Conservation (phyloP, 1,284 basidiomycete genomes). For the Ceratorhiza oryzae-sativae region DNA sequence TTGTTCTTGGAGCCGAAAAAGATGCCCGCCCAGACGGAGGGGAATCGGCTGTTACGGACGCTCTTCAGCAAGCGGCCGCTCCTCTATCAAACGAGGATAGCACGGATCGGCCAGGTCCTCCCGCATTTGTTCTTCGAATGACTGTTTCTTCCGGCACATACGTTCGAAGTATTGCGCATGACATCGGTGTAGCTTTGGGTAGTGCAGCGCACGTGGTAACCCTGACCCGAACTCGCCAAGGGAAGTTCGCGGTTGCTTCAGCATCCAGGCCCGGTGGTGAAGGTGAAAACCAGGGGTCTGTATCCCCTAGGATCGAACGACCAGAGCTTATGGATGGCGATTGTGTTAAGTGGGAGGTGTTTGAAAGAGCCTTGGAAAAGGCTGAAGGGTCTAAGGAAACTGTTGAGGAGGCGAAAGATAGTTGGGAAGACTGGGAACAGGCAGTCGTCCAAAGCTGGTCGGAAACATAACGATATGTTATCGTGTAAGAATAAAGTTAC, state of each 20-base stretch:
- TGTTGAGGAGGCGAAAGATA: slow-evolving; percentile 33
- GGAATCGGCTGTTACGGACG: slow-evolving; percentile 44
- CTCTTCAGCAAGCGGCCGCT: slow-evolving; percentile 50
- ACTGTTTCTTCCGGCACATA: slow-evolving; percentile 97
- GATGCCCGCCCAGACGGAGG: slow-evolving; percentile 44
- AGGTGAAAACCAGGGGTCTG: background rate
- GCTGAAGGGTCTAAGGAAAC: slow-evolving; percentile 39
- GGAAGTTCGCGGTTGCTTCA: slow-evolving; percentile 68
- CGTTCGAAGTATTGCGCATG: slow-evolving; percentile 90
- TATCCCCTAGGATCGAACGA: background rate
- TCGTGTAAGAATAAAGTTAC: background rate
- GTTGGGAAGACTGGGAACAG: slow-evolving; percentile 43
- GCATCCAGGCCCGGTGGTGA: background rate
- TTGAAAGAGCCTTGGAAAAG: slow-evolving; percentile 44
- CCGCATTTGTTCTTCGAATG: slow-evolving; percentile 89
- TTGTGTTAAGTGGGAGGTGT: slow-evolving; percentile 46
- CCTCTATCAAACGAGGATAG: slow-evolving; percentile 53
- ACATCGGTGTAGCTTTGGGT: slow-evolving; percentile 81
- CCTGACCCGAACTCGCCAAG: slow-evolving; percentile 84
- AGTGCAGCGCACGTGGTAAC: slow-evolving; percentile 92
- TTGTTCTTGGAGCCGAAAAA: slow-evolving; percentile 43
- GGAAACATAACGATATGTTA: background rate
- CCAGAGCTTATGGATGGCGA: slow-evolving; percentile 36
- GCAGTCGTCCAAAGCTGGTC: slow-evolving; percentile 36
- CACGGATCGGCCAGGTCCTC: slow-evolving; percentile 59